phyloP scores from a whole-genome alignment of 2,329 filamentous ascomycete species.

The Aspergillus alliaceus region DNA sequence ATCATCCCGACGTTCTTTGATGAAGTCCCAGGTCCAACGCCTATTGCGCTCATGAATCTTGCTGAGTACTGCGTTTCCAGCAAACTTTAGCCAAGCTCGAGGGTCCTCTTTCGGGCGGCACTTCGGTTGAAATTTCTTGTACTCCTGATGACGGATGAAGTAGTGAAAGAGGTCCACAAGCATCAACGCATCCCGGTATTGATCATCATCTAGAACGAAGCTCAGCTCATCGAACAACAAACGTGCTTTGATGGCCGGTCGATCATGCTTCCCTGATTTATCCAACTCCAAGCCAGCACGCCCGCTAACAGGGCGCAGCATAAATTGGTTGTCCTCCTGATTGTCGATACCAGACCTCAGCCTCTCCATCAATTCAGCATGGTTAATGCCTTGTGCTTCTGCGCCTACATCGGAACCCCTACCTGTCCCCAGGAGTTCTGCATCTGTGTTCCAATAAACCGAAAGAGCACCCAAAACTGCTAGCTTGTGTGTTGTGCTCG shows the following conservation, averaged over 20 bases:
- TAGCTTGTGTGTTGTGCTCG: conserved; percentile 84
- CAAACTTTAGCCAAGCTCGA: conserved; percentile 87
- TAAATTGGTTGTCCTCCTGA: conserved; percentile 81
- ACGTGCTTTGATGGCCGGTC: conserved; percentile 85
- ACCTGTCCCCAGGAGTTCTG: conserved; percentile 77
- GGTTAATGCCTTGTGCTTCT: conserved; percentile 60
- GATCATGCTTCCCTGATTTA: conserved; percentile 78
- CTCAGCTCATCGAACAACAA: conserved; percentile 96
- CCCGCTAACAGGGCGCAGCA: conserved; percentile 92
- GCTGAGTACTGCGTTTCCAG: conserved; percentile 80
- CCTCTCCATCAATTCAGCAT: conserved; percentile 73
- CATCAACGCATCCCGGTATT: conserved; percentile 97
- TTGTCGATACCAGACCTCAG: conserved; percentile 80
- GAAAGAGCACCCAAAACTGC: conserved; percentile 86
- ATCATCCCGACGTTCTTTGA: conserved; percentile 88
- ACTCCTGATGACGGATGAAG: conserved; percentile 96
- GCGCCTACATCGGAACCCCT: conserved; percentile 65
- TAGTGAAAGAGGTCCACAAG: conserved; percentile 98
- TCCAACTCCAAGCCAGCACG: conserved; percentile 93
- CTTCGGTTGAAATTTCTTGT: conserved; percentile 88
- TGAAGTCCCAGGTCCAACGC: conserved; percentile 94
- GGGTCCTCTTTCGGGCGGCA: conserved; percentile 83
- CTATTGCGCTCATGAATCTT: conserved; percentile 95
- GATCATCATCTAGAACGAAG: conserved; percentile 93
- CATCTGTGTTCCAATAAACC: conserved; percentile 98